Percentiles rank a stretch among this genome's conserved stretches.
These are phyloP conservation scores for Coemansia sp. DNA, from an alignment of 192 early-diverging fungal species.

Conservation along the genomic window DNA sequence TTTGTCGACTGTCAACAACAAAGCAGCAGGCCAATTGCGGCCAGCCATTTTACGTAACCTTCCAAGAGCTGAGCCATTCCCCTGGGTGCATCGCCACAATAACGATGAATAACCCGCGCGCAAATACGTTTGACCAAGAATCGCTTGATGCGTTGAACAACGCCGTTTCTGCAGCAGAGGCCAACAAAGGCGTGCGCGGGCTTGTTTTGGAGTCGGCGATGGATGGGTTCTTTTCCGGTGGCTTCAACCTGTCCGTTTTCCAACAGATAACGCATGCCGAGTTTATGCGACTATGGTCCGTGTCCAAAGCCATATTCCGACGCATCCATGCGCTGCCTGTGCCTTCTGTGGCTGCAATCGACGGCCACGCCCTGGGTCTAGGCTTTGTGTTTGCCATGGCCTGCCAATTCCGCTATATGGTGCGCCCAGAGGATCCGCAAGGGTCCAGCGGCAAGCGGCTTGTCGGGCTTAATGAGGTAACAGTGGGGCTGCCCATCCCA, in stretches of 20 bases:
- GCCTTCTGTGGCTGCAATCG: constrained; percentile 40
- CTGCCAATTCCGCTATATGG: constrained; percentile 40
- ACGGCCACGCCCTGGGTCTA: constrained; percentile 40
- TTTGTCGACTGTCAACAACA: constrained; percentile 13
- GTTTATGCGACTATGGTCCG: constrained; percentile 26
- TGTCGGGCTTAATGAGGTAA: constrained; percentile 48
- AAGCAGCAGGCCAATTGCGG: background rate
- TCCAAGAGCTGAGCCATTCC: constrained; percentile 22
- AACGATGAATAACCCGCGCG: constrained; percentile 33
- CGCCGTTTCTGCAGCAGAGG: constrained; percentile 22
- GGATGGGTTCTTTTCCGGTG: constrained; percentile 36
- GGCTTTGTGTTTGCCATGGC: constrained; percentile 45
- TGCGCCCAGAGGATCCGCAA: background rate
- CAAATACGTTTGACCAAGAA: constrained; percentile 31
- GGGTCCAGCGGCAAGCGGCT: background rate
- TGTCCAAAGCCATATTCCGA: constrained; percentile 28
- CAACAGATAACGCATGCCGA: constrained; percentile 12
- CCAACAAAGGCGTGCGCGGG: constrained; percentile 21
- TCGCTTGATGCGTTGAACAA: constrained; percentile 25
- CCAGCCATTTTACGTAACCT: constrained; percentile 25
- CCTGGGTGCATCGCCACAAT: constrained; percentile 29
- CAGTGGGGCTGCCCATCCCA: constrained; percentile 41
- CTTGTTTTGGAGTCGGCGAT: constrained; percentile 33
- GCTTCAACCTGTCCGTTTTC: constrained; percentile 35
- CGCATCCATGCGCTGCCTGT: constrained; percentile 35